These are phyloP conservation scores for Microdochium paspali DNA, from an alignment of 2,329 filamentous ascomycete genomes.

Conservation along the genomic window DNA sequence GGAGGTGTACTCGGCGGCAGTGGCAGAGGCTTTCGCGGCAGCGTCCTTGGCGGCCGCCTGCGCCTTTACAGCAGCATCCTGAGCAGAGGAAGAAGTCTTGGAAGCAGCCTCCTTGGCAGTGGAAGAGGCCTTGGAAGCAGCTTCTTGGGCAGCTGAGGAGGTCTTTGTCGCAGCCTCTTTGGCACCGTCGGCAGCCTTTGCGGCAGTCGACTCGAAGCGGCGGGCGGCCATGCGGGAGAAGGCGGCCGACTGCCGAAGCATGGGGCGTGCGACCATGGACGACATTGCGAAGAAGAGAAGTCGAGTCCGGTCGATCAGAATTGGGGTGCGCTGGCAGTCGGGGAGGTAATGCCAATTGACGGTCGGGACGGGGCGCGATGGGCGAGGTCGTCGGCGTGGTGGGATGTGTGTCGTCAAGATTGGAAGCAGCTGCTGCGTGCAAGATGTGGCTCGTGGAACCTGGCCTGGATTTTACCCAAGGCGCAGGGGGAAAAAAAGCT, in stretches of 20 bases:
- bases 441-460: background rate
- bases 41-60: conserved; percentile 29
- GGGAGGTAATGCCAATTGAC: background rate
- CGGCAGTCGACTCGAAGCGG: conserved; percentile 51
- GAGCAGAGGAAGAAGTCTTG: conserved; percentile 24
- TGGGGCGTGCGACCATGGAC: conserved; percentile 15
- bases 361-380: background rate
- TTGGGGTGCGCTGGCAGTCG: background rate
- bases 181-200: conserved; percentile 34
- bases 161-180: conserved; percentile 13
- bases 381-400: background rate
- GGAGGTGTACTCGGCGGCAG: conserved; percentile 35
- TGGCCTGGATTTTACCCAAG: background rate
- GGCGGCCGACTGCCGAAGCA: conserved; percentile 21
- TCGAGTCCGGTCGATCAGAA: background rate
- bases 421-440: background rate
- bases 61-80: conserved; percentile 30
- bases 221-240: conserved; percentile 36
- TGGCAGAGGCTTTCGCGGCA: conserved; percentile 29
- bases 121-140: conserved; percentile 20
- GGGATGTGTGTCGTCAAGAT: background rate
- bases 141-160: conserved; percentile 17
- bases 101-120: conserved; percentile 23
- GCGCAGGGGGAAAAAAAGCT: conserved; percentile 1
- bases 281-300: background rate